Evolutionary conservation across 805 yeast genomes (phyloP).

Genomic region (Sugiyamaella americana): DNA sequence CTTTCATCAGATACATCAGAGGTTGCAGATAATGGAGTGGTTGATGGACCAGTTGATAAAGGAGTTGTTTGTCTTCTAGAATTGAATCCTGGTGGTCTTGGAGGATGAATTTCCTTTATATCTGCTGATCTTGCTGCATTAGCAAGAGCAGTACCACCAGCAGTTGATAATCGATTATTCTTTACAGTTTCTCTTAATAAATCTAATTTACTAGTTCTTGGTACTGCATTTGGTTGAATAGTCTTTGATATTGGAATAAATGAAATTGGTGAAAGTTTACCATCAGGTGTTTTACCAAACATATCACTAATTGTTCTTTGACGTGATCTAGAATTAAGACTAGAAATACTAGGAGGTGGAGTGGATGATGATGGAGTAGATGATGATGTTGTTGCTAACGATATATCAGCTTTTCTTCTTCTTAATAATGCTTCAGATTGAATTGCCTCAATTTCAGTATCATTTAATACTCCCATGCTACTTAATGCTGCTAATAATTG

Average conservation of each 20-base stretch:
- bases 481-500: slow-evolving; percentile 42
- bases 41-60: slow-evolving; percentile 18
- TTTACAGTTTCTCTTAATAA: slow-evolving; percentile 19
- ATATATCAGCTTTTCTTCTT: slow-evolving; percentile 1
- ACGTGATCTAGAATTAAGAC: not conserved
- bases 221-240: slow-evolving; percentile 6
- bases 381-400: slow-evolving; percentile 1
- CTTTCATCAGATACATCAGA: slow-evolving; percentile 31
- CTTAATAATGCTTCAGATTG: not conserved
- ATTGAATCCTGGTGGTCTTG: slow-evolving; percentile 47
- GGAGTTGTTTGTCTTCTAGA: slow-evolving; percentile 16
- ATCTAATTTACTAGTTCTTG: slow-evolving; percentile 15
- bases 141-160: slow-evolving; percentile 7
- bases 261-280: slow-evolving; percentile 12
- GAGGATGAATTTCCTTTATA: slow-evolving; percentile 36
- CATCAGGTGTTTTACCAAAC: slow-evolving; percentile 3
- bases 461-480: slow-evolving; percentile 9
- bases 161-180: slow-evolving; percentile 11
- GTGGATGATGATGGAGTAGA: not conserved
- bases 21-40: slow-evolving; percentile 19
- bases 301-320: slow-evolving; percentile 8
- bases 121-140: slow-evolving; percentile 3
- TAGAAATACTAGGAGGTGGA: not conserved
- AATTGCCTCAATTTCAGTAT: slow-evolving; percentile 15
- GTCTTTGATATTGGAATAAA: slow-evolving; percentile 7